Base-by-base conservation (phyloP, 1,284 basidiomycete genomes). In the Xerocomus minutiporus region DNA sequence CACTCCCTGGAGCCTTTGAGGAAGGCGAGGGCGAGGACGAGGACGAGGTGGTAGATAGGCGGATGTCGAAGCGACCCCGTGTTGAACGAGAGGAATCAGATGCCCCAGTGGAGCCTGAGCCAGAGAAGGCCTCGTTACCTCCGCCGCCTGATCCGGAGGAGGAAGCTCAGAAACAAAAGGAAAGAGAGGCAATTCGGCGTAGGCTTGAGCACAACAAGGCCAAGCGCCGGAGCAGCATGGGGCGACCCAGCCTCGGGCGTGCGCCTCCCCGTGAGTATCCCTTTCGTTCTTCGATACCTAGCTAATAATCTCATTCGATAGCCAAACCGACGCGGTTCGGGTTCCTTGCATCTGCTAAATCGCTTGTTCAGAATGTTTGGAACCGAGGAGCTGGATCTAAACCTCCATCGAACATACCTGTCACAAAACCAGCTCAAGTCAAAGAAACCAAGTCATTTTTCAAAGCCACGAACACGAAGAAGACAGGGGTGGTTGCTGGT, bases 121-220 rank as follows among this genome's bases (percentile, higher is more conserved):
- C 35, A 36, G 48, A 51, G 6, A 50, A 35, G 34, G 29, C 26
- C 11, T 41, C 52, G 1, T 11, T 35, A 26, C 8, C 20, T 13
- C 45, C 38, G 31, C 41, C 38, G 2, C 47, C 53, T 39, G 49
- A 58, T 39, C 48, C 62, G 9, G 62, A 52, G 62, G 72, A 74
- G 43, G 73, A 74, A 56, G 70, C 69, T 58, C 58, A 47, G 50
- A 69, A 73, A 57, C 59, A 72, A 58, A 80, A 71, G 56, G 83
- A 86, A 63, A 73, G 75, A 36, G 82, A 84, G 47, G 81, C 78
- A 0, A 76, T 84, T 36, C 76, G 78, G 54, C 77, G 79, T 55
- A 82, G 79, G 66, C 69, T 89, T 5, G 84, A 87, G 51, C 68
- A 75, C 12, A 84, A 76, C 60, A 82, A 80, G 56, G 82, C 83